phyloP scores from a whole-genome alignment of 1,284 basidiomycete species.

The Tremellales sp. region DNA sequence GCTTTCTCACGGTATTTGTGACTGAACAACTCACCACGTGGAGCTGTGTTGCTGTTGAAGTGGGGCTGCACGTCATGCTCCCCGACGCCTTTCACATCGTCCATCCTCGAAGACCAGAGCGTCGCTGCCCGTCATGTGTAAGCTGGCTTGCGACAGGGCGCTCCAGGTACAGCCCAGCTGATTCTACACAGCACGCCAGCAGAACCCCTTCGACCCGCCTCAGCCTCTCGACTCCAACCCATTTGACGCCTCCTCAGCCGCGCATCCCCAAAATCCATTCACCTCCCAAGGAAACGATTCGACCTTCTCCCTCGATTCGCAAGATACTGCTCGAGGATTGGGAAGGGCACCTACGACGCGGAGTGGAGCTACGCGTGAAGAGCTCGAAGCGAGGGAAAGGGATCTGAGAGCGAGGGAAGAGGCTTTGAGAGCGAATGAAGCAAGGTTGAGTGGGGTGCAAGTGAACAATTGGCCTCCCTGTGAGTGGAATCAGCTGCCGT shows the following conservation, averaged over 20 bases:
- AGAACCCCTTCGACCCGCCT: slow-evolving; percentile 35
- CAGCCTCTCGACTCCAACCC: slow-evolving; percentile 37
- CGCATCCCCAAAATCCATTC: slow-evolving; percentile 34
- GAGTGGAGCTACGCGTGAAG: slow-evolving; percentile 14
- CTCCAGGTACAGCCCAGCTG: not conserved
- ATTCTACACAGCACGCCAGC: not conserved
- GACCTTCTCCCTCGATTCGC: slow-evolving; percentile 36
- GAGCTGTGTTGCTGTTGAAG: too few species aligned
- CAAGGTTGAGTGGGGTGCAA: slow-evolving; percentile 26
- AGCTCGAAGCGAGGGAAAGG: slow-evolving; percentile 36
- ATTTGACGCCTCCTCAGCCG: slow-evolving; percentile 24
- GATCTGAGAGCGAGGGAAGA: slow-evolving; percentile 34
- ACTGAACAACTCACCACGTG: too few species aligned
- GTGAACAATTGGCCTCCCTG: slow-evolving; percentile 48
- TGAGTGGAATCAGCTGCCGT: slow-evolving; percentile 18
- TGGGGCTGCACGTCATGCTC: too few species aligned
- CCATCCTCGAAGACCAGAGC: too few species aligned
- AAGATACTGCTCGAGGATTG: slow-evolving; percentile 17
- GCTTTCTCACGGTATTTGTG: too few species aligned
- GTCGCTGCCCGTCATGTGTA: not conserved
- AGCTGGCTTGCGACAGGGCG: not conserved
- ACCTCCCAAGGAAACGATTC: slow-evolving; percentile 37
- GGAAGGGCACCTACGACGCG: slow-evolving; percentile 6
- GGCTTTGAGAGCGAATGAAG: slow-evolving; percentile 28
- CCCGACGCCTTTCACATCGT: too few species aligned